Conservation (phyloP, 2,329 filamentous ascomycete genomes). For the Sarocladiaceae sp. region DNA sequence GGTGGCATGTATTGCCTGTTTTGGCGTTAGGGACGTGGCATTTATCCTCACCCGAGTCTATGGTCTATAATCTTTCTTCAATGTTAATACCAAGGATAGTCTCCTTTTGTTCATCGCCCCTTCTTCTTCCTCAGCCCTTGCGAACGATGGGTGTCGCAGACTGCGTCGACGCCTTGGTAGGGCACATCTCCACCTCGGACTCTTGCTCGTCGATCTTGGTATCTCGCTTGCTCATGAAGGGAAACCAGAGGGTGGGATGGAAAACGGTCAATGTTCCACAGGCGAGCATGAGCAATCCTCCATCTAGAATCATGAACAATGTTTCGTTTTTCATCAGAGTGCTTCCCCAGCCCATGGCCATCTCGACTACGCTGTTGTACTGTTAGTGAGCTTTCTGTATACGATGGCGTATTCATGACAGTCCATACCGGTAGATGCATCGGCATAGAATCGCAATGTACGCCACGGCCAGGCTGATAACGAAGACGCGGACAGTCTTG, state of each 20-base stretch:
- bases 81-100: too few relatives aligned
- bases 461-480: constrained; percentile 6
- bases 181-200: not conserved
- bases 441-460: constrained; percentile 12
- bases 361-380: constrained; percentile 9
- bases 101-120: too few relatives aligned
- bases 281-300: constrained; percentile 12
- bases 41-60: too few relatives aligned
- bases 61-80: too few relatives aligned
- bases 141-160: too few relatives aligned
- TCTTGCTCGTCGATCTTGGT: not conserved
- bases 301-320: constrained; percentile 13
- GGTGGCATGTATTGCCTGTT: too few relatives aligned
- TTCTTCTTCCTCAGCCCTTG: too few relatives aligned
- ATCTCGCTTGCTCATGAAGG: constrained; percentile 8
- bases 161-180: not conserved
- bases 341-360: constrained; percentile 13
- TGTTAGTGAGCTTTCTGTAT: too few relatives aligned
- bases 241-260: constrained; percentile 13
- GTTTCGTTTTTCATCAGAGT: constrained; percentile 14
- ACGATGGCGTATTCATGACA: too few relatives aligned
- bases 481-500: not conserved
- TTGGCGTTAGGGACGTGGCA: too few relatives aligned
- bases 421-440: constrained; percentile 13
- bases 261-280: constrained; percentile 9